Evolutionary conservation across 2,329 filamentous ascomycete species (phyloP).

Genomic region (Ceratocystis huliohia): DNA sequence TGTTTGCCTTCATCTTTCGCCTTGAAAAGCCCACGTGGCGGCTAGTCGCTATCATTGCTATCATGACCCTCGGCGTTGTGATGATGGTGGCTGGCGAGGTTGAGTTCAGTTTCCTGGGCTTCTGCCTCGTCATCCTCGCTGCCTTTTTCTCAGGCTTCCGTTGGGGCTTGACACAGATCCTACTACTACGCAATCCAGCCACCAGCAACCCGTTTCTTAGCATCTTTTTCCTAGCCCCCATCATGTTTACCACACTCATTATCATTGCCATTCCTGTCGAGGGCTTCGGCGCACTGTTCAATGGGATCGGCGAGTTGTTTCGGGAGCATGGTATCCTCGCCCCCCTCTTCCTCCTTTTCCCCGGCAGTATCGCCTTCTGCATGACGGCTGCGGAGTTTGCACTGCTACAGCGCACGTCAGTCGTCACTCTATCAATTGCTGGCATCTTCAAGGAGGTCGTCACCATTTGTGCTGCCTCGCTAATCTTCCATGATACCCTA

Average conservation of each 20-base stretch:
- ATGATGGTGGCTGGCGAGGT: slow-evolving; percentile 98
- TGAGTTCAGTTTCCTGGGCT: slow-evolving; percentile 74
- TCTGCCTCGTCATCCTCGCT: slow-evolving; percentile 82
- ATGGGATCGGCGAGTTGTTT: slow-evolving; percentile 51
- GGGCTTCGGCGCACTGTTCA: slow-evolving; percentile 54
- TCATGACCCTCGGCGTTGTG: slow-evolving; percentile 85
- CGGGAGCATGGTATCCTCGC: slow-evolving; percentile 58
- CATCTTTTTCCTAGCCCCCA: slow-evolving; percentile 91
- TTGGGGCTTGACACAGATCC: slow-evolving; percentile 96
- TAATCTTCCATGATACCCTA: slow-evolving; percentile 79
- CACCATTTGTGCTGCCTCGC: slow-evolving; percentile 76
- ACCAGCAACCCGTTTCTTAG: slow-evolving; percentile 94
- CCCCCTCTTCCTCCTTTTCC: slow-evolving; percentile 69
- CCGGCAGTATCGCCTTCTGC: slow-evolving; percentile 78
- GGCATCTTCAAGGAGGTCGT: slow-evolving; percentile 99
- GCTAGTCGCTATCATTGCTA: slow-evolving; percentile 72
- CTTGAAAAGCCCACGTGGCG: slow-evolving; percentile 79
- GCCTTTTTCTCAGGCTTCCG: slow-evolving; percentile 94
- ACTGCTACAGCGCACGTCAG: slow-evolving; percentile 82
- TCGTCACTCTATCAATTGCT: slow-evolving; percentile 90
- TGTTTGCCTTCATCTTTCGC: slow-evolving; percentile 89
- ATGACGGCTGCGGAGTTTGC: slow-evolving; percentile 98
- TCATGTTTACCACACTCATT: slow-evolving; percentile 83
- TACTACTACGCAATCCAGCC: slow-evolving; percentile 83
- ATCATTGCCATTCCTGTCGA: slow-evolving; percentile 76